Percentiles rank a stretch among this genome's conserved stretches.
Evolutionary conservation across 108 stramenopile species (phyloP).

Genomic region (Skeletonema grethae): DNA sequence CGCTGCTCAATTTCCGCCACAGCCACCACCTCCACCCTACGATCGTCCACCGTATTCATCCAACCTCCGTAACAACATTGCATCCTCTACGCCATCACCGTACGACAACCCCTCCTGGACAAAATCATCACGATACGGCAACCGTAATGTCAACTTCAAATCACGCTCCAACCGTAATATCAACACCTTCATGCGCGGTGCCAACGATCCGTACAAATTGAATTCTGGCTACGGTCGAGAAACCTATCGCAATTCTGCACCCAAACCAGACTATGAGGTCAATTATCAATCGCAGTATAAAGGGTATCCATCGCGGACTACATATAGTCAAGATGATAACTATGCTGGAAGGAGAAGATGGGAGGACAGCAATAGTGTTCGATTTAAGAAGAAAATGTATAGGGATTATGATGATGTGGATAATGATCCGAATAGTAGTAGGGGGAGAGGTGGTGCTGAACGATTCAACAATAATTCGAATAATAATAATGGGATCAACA

Average conservation of each 20-base stretch:
- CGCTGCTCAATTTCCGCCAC: background rate
- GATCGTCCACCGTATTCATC: background rate
- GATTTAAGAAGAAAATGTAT: background rate
- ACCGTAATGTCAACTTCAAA: background rate
- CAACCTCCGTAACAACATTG: background rate
- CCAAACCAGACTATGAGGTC: background rate
- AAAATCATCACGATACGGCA: background rate
- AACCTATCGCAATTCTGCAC: background rate
- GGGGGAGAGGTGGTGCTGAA: background rate
- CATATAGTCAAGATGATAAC: background rate
- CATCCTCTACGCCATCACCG: background rate
- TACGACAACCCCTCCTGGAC: background rate
- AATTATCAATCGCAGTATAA: background rate
- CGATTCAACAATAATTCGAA: background rate
- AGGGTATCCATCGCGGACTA: background rate
- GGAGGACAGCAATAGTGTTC: background rate
- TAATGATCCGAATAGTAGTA: slow-evolving; percentile 1
- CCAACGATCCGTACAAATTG: background rate
- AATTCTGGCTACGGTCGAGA: background rate
- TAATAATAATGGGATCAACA: background rate
- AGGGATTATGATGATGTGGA: slow-evolving; percentile 4
- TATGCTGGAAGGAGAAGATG: background rate
- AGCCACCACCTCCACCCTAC: background rate
- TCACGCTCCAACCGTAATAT: background rate
- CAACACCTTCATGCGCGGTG: background rate